Conservation (phyloP, 345 rosid species). For the Eucalyptus marginata region DNA sequence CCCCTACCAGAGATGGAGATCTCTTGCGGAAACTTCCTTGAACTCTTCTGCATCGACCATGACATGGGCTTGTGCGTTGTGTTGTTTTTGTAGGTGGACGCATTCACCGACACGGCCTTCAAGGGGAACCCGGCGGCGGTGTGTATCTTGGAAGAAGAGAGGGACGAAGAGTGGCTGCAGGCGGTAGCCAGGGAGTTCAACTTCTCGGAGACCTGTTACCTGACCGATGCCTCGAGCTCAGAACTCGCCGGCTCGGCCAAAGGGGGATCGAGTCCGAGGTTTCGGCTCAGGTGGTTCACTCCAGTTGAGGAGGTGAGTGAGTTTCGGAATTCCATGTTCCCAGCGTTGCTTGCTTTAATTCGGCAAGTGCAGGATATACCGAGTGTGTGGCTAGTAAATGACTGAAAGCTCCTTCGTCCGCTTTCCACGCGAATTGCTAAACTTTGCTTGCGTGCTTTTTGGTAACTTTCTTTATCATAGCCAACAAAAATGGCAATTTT, state of each 20-base stretch:
- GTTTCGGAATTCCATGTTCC: not conserved
- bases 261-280: slow-evolving; percentile 12
- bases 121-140: slow-evolving; percentile 85
- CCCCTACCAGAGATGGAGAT: not conserved
- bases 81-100: slow-evolving; percentile 36
- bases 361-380: not conserved
- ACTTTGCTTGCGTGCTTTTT: not conserved
- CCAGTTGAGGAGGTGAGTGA: slow-evolving; percentile 26
- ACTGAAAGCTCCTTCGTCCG: not conserved
- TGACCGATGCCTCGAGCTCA: slow-evolving; percentile 13
- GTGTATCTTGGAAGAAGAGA: slow-evolving; percentile 52
- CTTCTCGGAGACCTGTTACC: slow-evolving; percentile 33
- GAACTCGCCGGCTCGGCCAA: not conserved
- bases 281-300: slow-evolving; percentile 63
- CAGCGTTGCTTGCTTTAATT: not conserved
- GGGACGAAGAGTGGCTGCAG: slow-evolving; percentile 64
- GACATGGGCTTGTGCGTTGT: not conserved
- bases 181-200: slow-evolving; percentile 49
- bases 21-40: not conserved
- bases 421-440: not conserved
- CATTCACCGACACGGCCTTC: slow-evolving; percentile 61
- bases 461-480: not conserved
- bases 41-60: not conserved
- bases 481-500: not conserved
- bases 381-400: not conserved